Evolutionary conservation across 1,284 basidiomycete genomes (phyloP).

Genomic region (Entoloma clypeatum): DNA sequence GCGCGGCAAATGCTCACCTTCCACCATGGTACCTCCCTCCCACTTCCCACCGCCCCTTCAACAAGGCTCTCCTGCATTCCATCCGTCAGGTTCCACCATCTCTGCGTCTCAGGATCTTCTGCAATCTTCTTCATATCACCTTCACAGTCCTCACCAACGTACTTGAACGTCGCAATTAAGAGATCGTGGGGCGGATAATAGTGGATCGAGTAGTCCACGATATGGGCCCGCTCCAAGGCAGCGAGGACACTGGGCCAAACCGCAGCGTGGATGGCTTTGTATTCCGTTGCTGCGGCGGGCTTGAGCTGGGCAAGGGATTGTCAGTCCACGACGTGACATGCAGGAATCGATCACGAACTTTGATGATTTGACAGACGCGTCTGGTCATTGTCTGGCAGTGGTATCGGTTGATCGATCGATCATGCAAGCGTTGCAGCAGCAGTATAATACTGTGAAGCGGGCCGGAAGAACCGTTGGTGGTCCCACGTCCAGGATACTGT

Average conservation of each 20-base stretch:
- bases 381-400: conserved; percentile 30
- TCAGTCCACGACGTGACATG: conserved; percentile 3
- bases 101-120: conserved; percentile 61
- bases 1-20: conserved; percentile 34
- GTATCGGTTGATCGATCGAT: conserved; percentile 1
- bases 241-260: conserved; percentile 74
- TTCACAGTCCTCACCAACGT: conserved; percentile 58
- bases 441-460: conserved; percentile 3
- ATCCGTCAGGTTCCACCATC: conserved; percentile 79
- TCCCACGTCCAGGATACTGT: conserved; percentile 6
- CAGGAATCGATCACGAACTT: conserved; percentile 32
- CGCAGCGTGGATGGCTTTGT: conserved; percentile 61
- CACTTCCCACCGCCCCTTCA: conserved; percentile 66
- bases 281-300: conserved; percentile 59
- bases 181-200: conserved; percentile 60
- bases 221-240: conserved; percentile 62
- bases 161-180: conserved; percentile 70
- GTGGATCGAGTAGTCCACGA: conserved; percentile 76
- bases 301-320: conserved; percentile 44
- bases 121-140: conserved; percentile 64
- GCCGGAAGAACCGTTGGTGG: conserved; percentile 12
- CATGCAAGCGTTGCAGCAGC: neutral
- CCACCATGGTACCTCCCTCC: conserved; percentile 70
- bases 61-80: conserved; percentile 75
- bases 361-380: conserved; percentile 74